Evolutionary conservation across 306 rosid genomes (phyloP).

Genomic region (Pyrus communis): DNA sequence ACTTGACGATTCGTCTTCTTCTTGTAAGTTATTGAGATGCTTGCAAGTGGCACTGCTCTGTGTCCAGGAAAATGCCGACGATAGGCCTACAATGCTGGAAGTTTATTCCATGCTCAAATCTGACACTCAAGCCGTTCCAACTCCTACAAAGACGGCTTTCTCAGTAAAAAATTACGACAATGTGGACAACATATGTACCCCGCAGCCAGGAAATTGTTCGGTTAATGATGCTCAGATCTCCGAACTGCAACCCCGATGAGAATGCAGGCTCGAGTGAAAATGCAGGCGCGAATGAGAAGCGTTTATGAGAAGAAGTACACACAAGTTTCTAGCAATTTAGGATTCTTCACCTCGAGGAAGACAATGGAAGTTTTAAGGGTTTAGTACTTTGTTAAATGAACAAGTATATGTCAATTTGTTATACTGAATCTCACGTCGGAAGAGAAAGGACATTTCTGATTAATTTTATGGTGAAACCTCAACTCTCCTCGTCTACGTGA

Average conservation of each 20-base stretch:
- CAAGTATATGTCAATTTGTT: neutral
- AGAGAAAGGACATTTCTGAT: too few relatives aligned
- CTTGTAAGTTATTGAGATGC: conserved; percentile 51
- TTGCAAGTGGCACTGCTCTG: conserved; percentile 58
- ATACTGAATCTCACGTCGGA: too few relatives aligned
- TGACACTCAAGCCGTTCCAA: conserved; percentile 22
- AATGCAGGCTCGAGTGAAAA: neutral
- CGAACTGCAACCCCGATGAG: conserved; percentile 32
- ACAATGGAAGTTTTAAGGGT: too few relatives aligned
- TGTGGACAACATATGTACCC: neutral
- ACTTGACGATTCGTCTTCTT: conserved; percentile 38
- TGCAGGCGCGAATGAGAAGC: too few relatives aligned
- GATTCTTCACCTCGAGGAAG: too few relatives aligned
- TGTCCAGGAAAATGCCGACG: conserved; percentile 48
- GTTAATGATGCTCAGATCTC: conserved; percentile 39
- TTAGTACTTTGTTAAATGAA: too few relatives aligned
- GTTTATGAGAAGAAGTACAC: too few relatives aligned
- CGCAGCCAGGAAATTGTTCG: conserved; percentile 18
- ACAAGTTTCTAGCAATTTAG: too few relatives aligned
- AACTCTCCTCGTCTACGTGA: neutral
- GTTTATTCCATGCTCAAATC: conserved; percentile 43
- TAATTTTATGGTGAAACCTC: too few relatives aligned
- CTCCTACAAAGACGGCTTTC: conserved; percentile 45
- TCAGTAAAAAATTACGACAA: conserved; percentile 4
- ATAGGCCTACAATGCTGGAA: conserved; percentile 60